Evolutionary conservation across 2,329 filamentous ascomycete genomes (phyloP).

Genomic region (Fusarium staphyleae): DNA sequence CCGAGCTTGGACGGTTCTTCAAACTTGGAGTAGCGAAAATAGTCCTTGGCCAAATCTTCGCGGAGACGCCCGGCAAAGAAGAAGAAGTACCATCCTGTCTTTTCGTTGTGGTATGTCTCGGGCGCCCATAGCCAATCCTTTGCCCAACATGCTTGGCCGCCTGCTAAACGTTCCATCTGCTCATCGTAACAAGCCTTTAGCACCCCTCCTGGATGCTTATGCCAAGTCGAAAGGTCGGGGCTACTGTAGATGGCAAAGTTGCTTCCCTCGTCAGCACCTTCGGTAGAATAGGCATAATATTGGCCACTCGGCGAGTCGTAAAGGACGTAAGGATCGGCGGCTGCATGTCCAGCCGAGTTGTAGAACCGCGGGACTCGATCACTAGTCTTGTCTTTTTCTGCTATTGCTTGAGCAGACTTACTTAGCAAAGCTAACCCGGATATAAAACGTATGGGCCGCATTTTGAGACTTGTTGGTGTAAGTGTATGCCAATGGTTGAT

Average conservation of each 20-base stretch:
- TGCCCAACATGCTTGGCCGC: constrained; percentile 48
- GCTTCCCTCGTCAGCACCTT: constrained; percentile 44
- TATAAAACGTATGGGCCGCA: too few relatives aligned
- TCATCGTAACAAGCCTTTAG: constrained; percentile 45
- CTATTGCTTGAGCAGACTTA: too few relatives aligned
- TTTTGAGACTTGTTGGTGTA: too few relatives aligned
- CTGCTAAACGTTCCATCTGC: constrained; percentile 39
- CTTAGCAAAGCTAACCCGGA: too few relatives aligned
- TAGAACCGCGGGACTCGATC: constrained; percentile 42
- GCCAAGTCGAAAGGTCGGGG: constrained; percentile 48
- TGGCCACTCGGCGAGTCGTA: constrained; percentile 41
- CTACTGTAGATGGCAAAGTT: constrained; percentile 48
- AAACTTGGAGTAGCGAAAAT: constrained; percentile 47
- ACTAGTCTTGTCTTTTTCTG: background rate
- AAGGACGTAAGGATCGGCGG: constrained; percentile 45
- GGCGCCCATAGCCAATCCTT: constrained; percentile 49
- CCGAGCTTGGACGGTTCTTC: constrained; percentile 49
- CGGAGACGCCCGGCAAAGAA: constrained; percentile 47
- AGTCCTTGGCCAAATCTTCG: constrained; percentile 43
- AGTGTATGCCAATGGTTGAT: too few relatives aligned
- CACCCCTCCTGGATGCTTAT: constrained; percentile 44
- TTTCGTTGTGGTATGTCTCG: constrained; percentile 47
- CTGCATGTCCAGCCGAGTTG: constrained; percentile 45
- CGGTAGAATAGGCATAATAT: constrained; percentile 49
- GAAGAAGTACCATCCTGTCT: constrained; percentile 49